Base-by-base conservation (phyloP, 371 early-diverging fungal species). In the Mucor sp. region DNA sequence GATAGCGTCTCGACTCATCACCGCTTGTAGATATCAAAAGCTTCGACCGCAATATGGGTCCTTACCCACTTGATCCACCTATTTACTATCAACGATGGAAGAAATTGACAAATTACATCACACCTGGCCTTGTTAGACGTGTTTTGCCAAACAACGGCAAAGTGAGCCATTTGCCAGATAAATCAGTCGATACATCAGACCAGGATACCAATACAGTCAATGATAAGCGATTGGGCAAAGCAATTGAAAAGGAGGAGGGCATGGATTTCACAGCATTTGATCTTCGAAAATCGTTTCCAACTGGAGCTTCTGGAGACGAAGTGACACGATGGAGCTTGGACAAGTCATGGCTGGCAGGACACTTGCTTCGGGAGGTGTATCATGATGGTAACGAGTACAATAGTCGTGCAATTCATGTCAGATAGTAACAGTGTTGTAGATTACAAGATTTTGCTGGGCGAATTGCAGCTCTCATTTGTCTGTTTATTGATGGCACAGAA, bases 251-350 rank as follows among this genome's bases (percentile, higher is more conserved):
- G 55, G 77, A 79, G 56, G 82, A 83, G 60, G 77, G 79, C 23
- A 77, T 79, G 70, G 77, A 79, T 21, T 94, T 94, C 62, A 85
- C 90, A 2, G 71, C 74, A 12, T 86, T 95, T 71, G 91, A 97
- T 70, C 73, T 97, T 47, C 86, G 90, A 39, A 84, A 85, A 25
- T 97, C 97, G 8, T 96, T 94, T 68, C 92, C 94, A 0, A 58
- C 72, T 11, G 89, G 90, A 8, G 92, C 95, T 3, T 75, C 89
- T 0, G 91, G 93, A 0, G 82, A 84, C 15, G 88, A 91, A 53
- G 69, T 91, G 0, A 94, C 94, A 25, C 85, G 85, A 58, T 95
- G 94, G 85, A 94, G 93, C 74, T 69, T 89, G 21, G 98, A 98
- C 84, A 97, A 97, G 78, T 91, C 91, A 47, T 96, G 92, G 90